A percentile compares a stretch with the other conserved stretches of the same genome.
phyloP scores from a whole-genome alignment of 371 early-diverging fungal genomes.

The Actinomucor elegans region DNA sequence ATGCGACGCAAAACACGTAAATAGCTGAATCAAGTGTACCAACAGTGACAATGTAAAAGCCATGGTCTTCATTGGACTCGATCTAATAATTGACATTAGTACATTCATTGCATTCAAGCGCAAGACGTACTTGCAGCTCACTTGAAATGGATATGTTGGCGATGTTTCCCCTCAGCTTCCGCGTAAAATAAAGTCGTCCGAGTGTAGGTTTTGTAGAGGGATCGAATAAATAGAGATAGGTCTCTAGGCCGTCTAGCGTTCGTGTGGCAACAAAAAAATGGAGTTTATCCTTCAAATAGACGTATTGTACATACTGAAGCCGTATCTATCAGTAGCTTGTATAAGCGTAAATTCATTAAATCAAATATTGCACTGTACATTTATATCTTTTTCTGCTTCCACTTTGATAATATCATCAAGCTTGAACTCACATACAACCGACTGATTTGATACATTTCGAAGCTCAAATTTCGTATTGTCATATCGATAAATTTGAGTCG shows the following conservation, averaged over 20 bases:
- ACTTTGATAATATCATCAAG: background rate
- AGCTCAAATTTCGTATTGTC: background rate
- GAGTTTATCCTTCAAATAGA: background rate
- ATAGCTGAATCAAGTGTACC: constrained; percentile 16
- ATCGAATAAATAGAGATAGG: constrained; percentile 3
- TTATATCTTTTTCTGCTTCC: too few species aligned
- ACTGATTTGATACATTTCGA: background rate
- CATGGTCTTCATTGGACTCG: background rate
- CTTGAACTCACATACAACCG: background rate
- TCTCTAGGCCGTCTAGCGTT: background rate
- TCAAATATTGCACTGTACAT: too few species aligned
- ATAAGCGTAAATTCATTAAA: too few species aligned
- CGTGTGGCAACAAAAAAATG: background rate
- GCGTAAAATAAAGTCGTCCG: background rate
- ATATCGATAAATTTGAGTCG: background rate
- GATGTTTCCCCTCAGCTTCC: background rate
- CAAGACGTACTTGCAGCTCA: background rate
- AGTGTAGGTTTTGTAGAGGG: background rate
- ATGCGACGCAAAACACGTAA: constrained; percentile 6
- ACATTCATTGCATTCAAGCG: background rate
- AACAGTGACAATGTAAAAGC: constrained; percentile 3
- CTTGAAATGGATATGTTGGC: constrained; percentile 4
- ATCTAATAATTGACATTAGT: background rate
- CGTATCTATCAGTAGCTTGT: too few species aligned
- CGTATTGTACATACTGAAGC: background rate